Percentiles rank a stretch among this genome's conserved stretches.
Evolutionary conservation across 371 early-diverging fungal genomes (phyloP).

Genomic region (Apophysomyces trapeziformis): DNA sequence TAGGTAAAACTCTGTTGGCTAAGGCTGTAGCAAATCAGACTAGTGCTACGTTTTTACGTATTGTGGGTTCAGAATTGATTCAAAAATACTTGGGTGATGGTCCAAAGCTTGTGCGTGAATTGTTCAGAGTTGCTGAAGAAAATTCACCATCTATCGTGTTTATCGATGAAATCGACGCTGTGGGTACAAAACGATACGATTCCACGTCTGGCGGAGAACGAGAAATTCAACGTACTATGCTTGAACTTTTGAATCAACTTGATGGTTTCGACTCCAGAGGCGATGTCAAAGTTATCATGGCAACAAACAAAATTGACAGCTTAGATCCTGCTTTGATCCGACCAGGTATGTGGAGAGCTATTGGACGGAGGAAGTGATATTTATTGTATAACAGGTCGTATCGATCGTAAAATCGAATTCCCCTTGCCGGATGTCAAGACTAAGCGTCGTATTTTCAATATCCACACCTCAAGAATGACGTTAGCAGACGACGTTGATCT

Average conservation of each 20-base stretch:
- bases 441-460: constrained; percentile 98
- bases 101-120: constrained; percentile 99
- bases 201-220: constrained; percentile 98
- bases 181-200: constrained; percentile 99
- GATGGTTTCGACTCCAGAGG: constrained; percentile 99
- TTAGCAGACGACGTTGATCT: constrained; percentile 97
- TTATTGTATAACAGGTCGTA: constrained; percentile 67
- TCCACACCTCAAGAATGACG: constrained; percentile 99
- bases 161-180: constrained; percentile 99
- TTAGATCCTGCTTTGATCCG: constrained; percentile 99
- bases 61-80: constrained; percentile 99
- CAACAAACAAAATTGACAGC: constrained; percentile 99
- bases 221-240: constrained; percentile 99
- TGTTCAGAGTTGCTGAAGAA: constrained; percentile 99
- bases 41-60: constrained; percentile 98
- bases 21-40: constrained; percentile 99
- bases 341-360: constrained; percentile 60
- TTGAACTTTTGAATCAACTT: constrained; percentile 99
- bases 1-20: constrained; percentile 97
- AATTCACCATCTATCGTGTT: constrained; percentile 99
- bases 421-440: constrained; percentile 99
- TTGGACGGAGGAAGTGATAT: not conserved
- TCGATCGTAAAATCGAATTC: constrained; percentile 99
- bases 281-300: constrained; percentile 99
- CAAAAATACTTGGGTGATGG: constrained; percentile 99